Base-by-base conservation (phyloP, 1,139 yeast species). In the Geotrichum bryndzae region DNA sequence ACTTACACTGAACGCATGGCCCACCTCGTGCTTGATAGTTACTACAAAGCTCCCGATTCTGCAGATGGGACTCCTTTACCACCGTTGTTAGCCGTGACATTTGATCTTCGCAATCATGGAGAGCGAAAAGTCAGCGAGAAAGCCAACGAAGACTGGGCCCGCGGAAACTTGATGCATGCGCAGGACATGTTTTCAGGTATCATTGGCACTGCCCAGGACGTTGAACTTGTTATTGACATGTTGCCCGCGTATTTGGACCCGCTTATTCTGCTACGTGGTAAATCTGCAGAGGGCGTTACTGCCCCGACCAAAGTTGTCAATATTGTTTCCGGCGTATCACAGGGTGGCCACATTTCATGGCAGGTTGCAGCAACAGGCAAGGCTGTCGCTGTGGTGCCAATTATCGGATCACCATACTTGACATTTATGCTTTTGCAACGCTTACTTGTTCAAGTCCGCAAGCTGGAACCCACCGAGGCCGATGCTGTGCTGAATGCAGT, bases 61-160 rank as follows among this genome's bases (percentile, higher is more conserved):
- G 29, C 5, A 38, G 2, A 15, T n/a, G 25, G 29, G 8, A 11
- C 35, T n/a, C 63, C 67, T 29, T 69, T 82, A 56, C 46, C 46
- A n/a, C 46, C 46, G 2, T 41, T 41, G 15, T 73, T 84, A 46
- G 80, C 83, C 57, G 81, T 84, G 13, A 76, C 85, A 0, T 84
- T 84, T 70, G 90, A 86, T 67, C 73, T 76, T 61, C 77, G 87
- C 62, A 86, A 86, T 72, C 90, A 86, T 68, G 90, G 90, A 1
- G 72, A 71, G 50, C 73, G 90, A 53, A 58, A 69, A 10, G 70
- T 83, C 1, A 76, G 79, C 58, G 67, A 64, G 1, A 50, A 53
- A 18, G 74, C 74, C 55, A 84, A 84, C 69, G 58, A 68, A 3
- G 74, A 72, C 41, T 84, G 88, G 87, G 66, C 64, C 0, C 67